These are phyloP conservation scores for Mortierella sp. DNA, from an alignment of 371 early-diverging fungal genomes.

Conservation along the genomic window DNA sequence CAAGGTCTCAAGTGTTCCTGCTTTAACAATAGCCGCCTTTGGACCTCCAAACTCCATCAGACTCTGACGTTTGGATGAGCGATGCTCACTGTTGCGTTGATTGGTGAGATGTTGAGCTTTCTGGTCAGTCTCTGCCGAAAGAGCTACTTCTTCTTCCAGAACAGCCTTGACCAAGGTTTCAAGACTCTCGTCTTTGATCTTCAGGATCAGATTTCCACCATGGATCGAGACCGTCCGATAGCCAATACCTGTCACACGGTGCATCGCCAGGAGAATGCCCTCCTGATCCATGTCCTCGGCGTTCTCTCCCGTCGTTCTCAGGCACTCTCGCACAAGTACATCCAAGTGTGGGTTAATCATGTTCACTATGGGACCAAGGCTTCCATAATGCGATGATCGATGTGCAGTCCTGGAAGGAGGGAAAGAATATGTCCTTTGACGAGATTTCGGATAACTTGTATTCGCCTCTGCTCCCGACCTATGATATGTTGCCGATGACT, in stretches of 20 bases:
- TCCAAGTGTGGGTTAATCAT: constrained; percentile 52
- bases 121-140: background rate
- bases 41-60: constrained; percentile 12
- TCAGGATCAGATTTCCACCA: constrained; percentile 47
- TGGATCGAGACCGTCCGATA: constrained; percentile 38
- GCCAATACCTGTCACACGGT: constrained; percentile 46
- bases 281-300: constrained; percentile 17
- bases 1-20: constrained; percentile 62
- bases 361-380: constrained; percentile 18
- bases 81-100: constrained; percentile 6
- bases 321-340: constrained; percentile 42
- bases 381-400: constrained; percentile 9
- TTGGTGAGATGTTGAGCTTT: background rate
- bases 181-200: constrained; percentile 37
- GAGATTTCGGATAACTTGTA: constrained; percentile 7
- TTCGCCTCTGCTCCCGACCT: background rate
- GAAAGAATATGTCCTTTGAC: constrained; percentile 53
- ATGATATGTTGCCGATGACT: constrained; percentile 27
- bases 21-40: constrained; percentile 56
- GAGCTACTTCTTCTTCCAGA: constrained; percentile 5
- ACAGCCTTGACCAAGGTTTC: constrained; percentile 24
- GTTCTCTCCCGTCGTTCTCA: constrained; percentile 8
- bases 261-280: constrained; percentile 40
- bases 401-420: constrained; percentile 38
- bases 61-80: constrained; percentile 19